Percentiles rank a stretch among this genome's conserved stretches.
phyloP scores from a whole-genome alignment of 1,284 basidiomycete species.

The Gomphus bonarii region DNA sequence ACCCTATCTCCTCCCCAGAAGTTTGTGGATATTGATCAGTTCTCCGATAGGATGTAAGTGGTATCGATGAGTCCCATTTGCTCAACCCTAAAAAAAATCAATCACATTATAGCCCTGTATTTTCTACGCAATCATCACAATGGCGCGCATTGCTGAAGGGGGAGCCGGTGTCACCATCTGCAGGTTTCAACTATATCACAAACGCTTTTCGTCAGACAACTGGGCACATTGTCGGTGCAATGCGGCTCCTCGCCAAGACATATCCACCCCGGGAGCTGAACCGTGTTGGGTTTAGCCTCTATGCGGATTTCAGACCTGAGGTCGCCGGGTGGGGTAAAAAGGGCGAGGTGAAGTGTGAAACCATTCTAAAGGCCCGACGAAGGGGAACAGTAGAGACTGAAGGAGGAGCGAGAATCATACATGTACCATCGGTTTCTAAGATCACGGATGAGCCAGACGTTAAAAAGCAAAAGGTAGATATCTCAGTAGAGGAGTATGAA shows the following conservation, averaged over 20 bases:
- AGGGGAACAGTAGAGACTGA: background rate
- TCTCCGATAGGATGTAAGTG: constrained; percentile 8
- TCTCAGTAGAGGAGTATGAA: constrained; percentile 43
- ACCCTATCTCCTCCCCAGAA: background rate
- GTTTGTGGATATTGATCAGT: constrained; percentile 3
- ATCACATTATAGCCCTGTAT: constrained; percentile 56
- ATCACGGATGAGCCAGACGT: constrained; percentile 19
- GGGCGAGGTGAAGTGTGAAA: constrained; percentile 53
- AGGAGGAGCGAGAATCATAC: background rate
- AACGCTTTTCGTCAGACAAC: constrained; percentile 68
- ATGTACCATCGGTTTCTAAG: background rate
- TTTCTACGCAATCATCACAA: constrained; percentile 51
- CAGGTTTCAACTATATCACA: constrained; percentile 77
- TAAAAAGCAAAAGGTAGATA: constrained; percentile 29
- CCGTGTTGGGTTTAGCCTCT: constrained; percentile 57
- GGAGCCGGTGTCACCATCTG: constrained; percentile 59
- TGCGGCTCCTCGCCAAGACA: constrained; percentile 66
- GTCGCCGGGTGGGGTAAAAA: constrained; percentile 67
- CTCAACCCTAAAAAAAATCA: background rate
- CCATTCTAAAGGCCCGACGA: constrained; percentile 42
- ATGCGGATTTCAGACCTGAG: constrained; percentile 65
- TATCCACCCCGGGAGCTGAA: constrained; percentile 63
- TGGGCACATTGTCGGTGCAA: constrained; percentile 67
- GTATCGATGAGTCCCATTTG: background rate
- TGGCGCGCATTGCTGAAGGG: constrained; percentile 81